A percentile compares a stretch with the other conserved stretches of the same genome.
Evolutionary conservation across 257 asterid species (phyloP).

Genomic region (Nicotiana undulata): DNA sequence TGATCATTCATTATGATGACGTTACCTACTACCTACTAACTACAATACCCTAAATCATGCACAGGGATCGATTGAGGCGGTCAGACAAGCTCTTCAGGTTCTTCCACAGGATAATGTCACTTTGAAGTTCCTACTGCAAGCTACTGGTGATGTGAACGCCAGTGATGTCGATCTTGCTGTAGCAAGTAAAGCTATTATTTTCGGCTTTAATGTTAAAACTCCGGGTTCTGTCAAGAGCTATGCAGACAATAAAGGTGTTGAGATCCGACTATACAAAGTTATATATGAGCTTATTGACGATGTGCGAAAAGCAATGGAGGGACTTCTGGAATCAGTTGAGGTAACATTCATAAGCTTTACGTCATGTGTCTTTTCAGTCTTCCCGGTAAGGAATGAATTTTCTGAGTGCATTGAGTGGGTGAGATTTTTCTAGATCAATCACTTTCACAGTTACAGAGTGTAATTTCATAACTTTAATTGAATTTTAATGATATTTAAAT

Average conservation of each 20-base stretch:
- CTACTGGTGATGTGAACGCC: conserved; percentile 77
- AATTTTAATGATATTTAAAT: not conserved
- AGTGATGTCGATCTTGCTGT: conserved; percentile 96
- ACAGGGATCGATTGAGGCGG: conserved; percentile 90
- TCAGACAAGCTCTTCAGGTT: conserved; percentile 83
- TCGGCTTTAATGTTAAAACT: conserved; percentile 76
- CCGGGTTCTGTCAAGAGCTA: conserved; percentile 84
- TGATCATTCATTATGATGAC: not conserved
- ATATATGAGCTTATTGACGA: conserved; percentile 96
- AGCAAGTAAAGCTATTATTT: conserved; percentile 79
- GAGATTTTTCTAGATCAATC: not conserved
- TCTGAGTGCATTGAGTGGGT: not conserved
- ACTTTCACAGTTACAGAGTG: not conserved
- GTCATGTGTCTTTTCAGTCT: not conserved
- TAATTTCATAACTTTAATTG: not conserved
- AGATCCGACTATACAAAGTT: conserved; percentile 72
- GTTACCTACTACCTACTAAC: not conserved
- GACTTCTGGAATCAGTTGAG: conserved; percentile 87
- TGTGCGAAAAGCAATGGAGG: conserved; percentile 92
- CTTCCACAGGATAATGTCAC: conserved; percentile 92
- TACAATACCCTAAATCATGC: conserved; percentile 9
- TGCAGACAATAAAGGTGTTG: conserved; percentile 68
- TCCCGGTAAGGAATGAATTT: not conserved
- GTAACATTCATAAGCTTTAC: conserved; percentile 24
- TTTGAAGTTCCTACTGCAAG: conserved; percentile 86